Base-by-base conservation (phyloP, 2,329 filamentous ascomycete species). In the Amphichorda felina region DNA sequence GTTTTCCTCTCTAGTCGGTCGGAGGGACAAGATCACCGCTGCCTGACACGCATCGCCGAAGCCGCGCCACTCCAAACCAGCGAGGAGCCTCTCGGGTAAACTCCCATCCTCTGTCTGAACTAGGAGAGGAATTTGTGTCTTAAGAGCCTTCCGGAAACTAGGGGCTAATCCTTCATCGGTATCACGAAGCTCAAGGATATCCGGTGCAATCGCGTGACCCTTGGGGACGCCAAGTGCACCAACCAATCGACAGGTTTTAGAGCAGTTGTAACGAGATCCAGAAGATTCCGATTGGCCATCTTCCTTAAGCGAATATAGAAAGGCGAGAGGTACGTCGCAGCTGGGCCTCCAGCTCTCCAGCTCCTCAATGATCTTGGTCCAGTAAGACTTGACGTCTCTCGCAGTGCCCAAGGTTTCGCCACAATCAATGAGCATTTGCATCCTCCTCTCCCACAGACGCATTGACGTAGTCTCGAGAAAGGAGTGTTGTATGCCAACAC, bases 1-100 rank as follows among this genome's bases (percentile, higher is more conserved):
- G 8, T 68, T 66, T 37, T 84, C 79, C 19, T 64, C 76, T 3
- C 75, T 81, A 0, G 78, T 68, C 5, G 66, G 76, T 37, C 80
- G 75, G 28, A 86, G 79, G 0, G 82, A 79, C 42, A 75, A 75
- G 13, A 85, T 68, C 4, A 84, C 73, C 14, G 79, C 75, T 8
- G 75, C 64, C n/a, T 68, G 64, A 38, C 76, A 80, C 5, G 72
- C 58, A 43, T 82, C 74, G 10, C 72, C 70, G 46, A 82, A 82
- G 1, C 79, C 77, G 42, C 76, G 65, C 65, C 70, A 75, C 30
- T 56, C 57, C 10, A 85, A 56, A 2, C 70, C 76, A 16, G 73
- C 59, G 30, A 82, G 61, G 35, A 84, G 57, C 16, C 60, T 52
- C 16, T 61, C 45, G 3, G 79, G 74, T 7, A 85, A 54, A 25